Conservation (phyloP, 192 early-diverging fungal species). For the Coemansia nantahalensis region DNA sequence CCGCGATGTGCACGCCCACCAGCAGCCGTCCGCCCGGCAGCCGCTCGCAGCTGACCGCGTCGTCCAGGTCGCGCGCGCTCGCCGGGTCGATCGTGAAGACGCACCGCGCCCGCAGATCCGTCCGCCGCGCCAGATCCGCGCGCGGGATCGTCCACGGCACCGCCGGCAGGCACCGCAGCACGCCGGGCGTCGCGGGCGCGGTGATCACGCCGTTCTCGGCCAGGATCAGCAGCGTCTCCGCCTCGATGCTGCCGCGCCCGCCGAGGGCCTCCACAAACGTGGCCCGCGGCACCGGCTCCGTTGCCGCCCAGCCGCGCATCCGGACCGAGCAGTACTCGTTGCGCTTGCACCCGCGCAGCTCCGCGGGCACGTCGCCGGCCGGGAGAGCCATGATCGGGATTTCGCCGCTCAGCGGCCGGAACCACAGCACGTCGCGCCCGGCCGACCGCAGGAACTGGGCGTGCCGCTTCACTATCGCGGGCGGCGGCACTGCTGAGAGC, state of each 20-base stretch:
- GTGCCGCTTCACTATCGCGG: conserved; percentile 1
- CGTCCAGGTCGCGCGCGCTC: conserved; percentile 51
- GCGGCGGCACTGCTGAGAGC: not conserved
- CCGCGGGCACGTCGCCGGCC: not conserved
- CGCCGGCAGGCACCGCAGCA: conserved; percentile 71
- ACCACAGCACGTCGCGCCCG: conserved; percentile 11
- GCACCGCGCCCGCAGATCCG: conserved; percentile 67
- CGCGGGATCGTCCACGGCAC: conserved; percentile 77
- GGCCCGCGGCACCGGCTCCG: conserved; percentile 18
- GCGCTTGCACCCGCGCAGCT: not conserved
- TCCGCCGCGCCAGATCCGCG: conserved; percentile 62
- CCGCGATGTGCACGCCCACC: conserved; percentile 87
- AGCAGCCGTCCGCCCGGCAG: conserved; percentile 44
- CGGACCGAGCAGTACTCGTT: conserved; percentile 15
- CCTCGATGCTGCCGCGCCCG: conserved; percentile 68
- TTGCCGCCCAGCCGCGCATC: conserved; percentile 16
- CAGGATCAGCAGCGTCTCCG: conserved; percentile 80
- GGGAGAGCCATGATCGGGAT: conserved; percentile 33
- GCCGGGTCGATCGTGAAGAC: conserved; percentile 89
- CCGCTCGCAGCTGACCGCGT: conserved; percentile 44
- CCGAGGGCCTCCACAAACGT: conserved; percentile 59
- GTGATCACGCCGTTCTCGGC: conserved; percentile 76
- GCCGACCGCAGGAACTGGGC: conserved; percentile 4
- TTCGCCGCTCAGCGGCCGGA: conserved; percentile 18
- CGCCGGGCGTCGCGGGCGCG: conserved; percentile 68